Conservation (phyloP, 2,329 filamentous ascomycete genomes). For the Epichloe bromicola region DNA sequence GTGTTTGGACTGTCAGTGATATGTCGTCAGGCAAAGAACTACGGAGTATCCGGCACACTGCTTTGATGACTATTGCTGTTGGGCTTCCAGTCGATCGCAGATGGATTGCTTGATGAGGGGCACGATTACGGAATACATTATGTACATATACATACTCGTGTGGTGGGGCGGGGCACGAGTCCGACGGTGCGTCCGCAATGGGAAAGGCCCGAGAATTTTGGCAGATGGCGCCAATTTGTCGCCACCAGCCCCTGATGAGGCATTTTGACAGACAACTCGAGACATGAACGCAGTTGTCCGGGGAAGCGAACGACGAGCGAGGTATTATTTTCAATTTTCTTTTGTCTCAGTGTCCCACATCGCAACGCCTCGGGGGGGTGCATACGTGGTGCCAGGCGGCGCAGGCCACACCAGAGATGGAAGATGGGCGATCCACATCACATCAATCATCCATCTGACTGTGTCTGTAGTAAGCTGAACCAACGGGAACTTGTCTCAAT, state of each 20-base stretch:
- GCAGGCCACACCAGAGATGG: neutral
- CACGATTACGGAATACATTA: neutral
- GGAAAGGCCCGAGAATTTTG: neutral
- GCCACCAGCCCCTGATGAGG: neutral
- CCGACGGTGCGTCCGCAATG: neutral
- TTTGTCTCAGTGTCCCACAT: neutral
- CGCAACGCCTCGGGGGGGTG: neutral
- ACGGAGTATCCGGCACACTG: no score
- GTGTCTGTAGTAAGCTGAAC: neutral
- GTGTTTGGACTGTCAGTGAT: no score
- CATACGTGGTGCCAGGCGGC: neutral
- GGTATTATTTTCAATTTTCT: neutral
- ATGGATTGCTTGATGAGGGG: neutral
- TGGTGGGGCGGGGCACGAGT: no score
- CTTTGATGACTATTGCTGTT: neutral
- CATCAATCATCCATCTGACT: neutral
- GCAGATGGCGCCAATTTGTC: neutral
- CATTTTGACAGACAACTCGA: neutral
- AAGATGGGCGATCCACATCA: neutral
- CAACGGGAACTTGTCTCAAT: neutral
- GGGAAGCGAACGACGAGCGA: neutral
- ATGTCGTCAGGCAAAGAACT: no score
- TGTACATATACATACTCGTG: no score
- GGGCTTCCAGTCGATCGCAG: neutral
- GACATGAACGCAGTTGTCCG: no score